Conservation (phyloP, 805 yeast genomes). For the Wickerhamomyces tratensis region DNA sequence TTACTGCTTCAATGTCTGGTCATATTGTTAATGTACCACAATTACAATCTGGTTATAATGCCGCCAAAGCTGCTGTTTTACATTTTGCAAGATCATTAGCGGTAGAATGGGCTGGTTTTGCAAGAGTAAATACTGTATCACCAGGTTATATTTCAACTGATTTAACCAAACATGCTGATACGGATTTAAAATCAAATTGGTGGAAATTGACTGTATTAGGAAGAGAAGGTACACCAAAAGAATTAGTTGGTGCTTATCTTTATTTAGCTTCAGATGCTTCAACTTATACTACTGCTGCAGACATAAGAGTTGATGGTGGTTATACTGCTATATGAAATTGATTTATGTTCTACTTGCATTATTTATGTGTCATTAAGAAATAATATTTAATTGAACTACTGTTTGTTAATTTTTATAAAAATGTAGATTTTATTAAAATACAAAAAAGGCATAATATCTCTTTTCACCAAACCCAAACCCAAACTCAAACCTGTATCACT, state of each 20-base stretch:
- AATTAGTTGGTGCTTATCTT: slow-evolving; percentile 70
- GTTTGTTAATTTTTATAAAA: no score
- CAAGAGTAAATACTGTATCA: slow-evolving; percentile 74
- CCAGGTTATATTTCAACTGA: slow-evolving; percentile 83
- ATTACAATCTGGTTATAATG: slow-evolving; percentile 77
- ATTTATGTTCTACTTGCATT: no score
- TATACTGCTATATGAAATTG: slow-evolving; percentile 24
- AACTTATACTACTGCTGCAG: slow-evolving; percentile 71
- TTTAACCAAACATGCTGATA: slow-evolving; percentile 40
- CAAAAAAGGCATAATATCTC: no score
- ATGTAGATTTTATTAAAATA: no score
- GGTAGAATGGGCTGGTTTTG: slow-evolving; percentile 79
- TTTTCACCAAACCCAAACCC: no score
- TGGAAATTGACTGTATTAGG: slow-evolving; percentile 51
- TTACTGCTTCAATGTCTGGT: slow-evolving; percentile 88
- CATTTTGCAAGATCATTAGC: slow-evolving; percentile 75
- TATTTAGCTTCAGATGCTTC: slow-evolving; percentile 78
- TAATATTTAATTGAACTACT: no score
- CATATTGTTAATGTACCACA: slow-evolving; percentile 85
- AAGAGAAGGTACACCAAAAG: slow-evolving; percentile 65
- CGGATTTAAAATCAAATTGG: slow-evolving; percentile 39
- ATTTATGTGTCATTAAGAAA: no score
- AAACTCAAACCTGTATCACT: no score
- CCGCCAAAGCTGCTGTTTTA: slow-evolving; percentile 76
- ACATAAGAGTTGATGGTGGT: slow-evolving; percentile 76